Evolutionary conservation across 495 filamentous ascomycete genomes (phyloP), one percentile per base, ranked within the genome.

Genomic region (Daldinia vernicosa): DNA sequence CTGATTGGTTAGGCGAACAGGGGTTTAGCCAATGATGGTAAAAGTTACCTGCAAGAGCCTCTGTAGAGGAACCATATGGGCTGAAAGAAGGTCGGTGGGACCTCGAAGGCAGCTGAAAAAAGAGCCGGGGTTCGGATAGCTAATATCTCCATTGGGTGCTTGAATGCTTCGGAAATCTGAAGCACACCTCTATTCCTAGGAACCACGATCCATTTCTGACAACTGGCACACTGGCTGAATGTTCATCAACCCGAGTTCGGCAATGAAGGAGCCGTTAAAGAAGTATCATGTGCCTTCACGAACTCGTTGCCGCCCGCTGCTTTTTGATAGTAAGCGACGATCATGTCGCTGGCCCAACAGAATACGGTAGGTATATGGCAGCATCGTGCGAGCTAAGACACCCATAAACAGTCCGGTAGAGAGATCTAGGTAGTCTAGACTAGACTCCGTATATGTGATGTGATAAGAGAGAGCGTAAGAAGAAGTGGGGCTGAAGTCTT

Each of bases 101-200:
- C 53, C 61, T 67, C 37, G 19, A 56, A 9, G 53, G 30, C 43
- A 77, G 75, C 75, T 77, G 75, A 77, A 77, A 77, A 77, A 69
- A 22, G 39, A 68, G 39, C 72, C 37, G 52, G 59, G 55, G 60
- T 71, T 70, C 73, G 56, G 61, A 64, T 62, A 72, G 76, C 74
- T 72, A 77, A 67, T 64, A 30, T 64, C 59, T 66, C 60, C 15
- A 74, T 74, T 71, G 71, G 71, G 45, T 51, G 53, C 22, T 24
- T 8, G 27, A 39, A 69, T 66, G 66, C n/a, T 60, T 60, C 66
- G 45, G 45, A 45, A 50, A 55, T 26, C 51, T 47, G 19, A 51
- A 63, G 43, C 52, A 35, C 33, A 55, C 47, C 60, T 60, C 27
- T 53, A 30, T 66, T 45, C 55, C 32, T 66, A 19, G 57, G 30